Evolutionary conservation across 768 basidiomycete genomes (phyloP).

Genomic region (Agaricus bisporus): DNA sequence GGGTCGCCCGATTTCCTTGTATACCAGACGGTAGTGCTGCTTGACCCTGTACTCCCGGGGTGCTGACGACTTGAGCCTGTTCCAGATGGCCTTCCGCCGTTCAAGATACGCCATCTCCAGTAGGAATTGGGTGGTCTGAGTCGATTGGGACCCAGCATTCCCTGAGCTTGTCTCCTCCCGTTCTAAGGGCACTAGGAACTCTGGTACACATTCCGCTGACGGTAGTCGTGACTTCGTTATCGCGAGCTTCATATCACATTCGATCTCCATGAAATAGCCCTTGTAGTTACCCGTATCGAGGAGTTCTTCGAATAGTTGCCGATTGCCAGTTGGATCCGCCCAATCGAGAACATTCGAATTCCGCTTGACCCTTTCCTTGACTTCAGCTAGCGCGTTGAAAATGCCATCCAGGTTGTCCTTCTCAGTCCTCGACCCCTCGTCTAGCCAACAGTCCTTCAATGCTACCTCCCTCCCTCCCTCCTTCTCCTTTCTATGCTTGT

Average conservation of each 20-base stretch:
- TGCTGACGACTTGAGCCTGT: too few species aligned
- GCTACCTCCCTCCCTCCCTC: constrained; percentile 5
- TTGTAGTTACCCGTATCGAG: background rate
- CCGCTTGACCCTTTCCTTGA: constrained; percentile 6
- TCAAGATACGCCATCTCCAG: too few species aligned
- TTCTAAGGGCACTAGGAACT: background rate
- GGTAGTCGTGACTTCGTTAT: background rate
- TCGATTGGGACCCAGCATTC: too few species aligned
- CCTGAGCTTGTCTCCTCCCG: background rate
- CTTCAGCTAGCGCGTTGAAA: constrained; percentile 2
- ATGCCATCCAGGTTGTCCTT: constrained; percentile 10
- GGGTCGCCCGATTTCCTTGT: background rate
- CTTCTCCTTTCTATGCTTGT: background rate
- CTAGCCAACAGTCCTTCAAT: constrained; percentile 17
- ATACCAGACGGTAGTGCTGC: background rate
- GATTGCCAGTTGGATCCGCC: too few species aligned
- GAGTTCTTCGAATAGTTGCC: background rate
- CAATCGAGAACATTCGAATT: too few species aligned
- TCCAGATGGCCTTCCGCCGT: too few species aligned
- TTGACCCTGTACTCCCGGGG: background rate
- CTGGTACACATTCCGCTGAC: background rate
- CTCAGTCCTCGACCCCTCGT: constrained; percentile 9
- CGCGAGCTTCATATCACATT: background rate
- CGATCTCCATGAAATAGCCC: background rate
- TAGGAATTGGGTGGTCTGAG: too few species aligned